Evolutionary conservation across 495 filamentous ascomycete genomes (phyloP), one percentile per base, ranked within the genome.

Genomic region (Pseudevernia furfuracea): DNA sequence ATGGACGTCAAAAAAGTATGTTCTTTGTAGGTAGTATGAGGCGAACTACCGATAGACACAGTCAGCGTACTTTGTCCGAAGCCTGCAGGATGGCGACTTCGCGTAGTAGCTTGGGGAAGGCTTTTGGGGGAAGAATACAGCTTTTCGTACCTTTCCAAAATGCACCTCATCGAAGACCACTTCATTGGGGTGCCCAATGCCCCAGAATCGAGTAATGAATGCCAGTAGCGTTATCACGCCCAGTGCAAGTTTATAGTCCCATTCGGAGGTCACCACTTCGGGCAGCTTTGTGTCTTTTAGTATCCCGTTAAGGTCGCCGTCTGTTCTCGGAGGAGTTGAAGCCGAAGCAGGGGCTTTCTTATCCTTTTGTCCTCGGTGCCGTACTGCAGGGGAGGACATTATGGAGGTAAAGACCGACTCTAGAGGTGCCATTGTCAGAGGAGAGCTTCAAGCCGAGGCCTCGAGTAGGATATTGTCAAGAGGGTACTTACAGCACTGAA

Each of bases 1-100:
- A 75, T 99, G 94, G 53, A 99, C 94, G 81, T 99, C 94, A 84
- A 99, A 99, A 84, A 99, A 99, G 79, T 97, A 99, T 37, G 91
- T 97, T 73, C 91, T 87, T 78, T 97, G 88, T 44, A 99, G 86
- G 72, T 99, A 99, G 76, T 97, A 95, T 19, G 91, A 96, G 63
- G 91, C 92, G 72, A 96, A 96, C 91, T 96, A 74, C 36, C 43
- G 15, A 17, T 4, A 21, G 14, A 34, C 6, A 32, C 11, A 25
- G 37, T 46, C 38, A 58, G 55, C 61, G 28, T 43, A 58, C 34
- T 55, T 28, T 38, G 34, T 38, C 28, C 21, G 0, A 28, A 15
- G 57, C 17, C 17, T 30, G 57, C 23, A 39, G 39, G 41, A 60
- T 37, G 43, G 15, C 19, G 21, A 32, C 7, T 34, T n/a, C 38